Percentiles rank a stretch among this genome's conserved stretches.
These are phyloP conservation scores for Antitrichia curtipendula DNA, from an alignment of 225 moss, liverwort and hornwort genomes.

Conservation along the genomic window DNA sequence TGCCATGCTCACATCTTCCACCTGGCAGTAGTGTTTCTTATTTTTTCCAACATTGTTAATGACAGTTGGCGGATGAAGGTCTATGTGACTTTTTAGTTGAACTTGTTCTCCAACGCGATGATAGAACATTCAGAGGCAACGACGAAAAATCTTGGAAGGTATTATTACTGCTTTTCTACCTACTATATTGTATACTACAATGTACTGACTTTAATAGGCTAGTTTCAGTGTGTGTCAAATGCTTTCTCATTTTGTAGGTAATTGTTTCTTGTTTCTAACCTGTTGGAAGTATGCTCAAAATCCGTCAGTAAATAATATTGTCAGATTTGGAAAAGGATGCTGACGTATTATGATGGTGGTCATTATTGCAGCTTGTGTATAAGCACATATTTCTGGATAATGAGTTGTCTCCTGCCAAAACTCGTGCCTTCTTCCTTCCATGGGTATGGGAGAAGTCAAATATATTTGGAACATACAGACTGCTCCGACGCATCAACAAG, in stretches of 20 bases:
- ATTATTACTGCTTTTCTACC: not conserved
- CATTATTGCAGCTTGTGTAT: conserved; percentile 25
- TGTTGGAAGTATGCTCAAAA: not conserved
- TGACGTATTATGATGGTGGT: not conserved
- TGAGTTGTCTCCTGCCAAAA: conserved; percentile 33
- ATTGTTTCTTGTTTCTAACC: not conserved
- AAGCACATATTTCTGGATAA: conserved; percentile 33
- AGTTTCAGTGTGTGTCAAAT: not conserved
- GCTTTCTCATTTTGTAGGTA: not conserved
- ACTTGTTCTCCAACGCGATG: conserved; percentile 53
- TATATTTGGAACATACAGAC: conserved; percentile 21
- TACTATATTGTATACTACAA: not conserved
- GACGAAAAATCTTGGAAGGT: conserved; percentile 58
- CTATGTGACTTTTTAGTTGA: conserved; percentile 66
- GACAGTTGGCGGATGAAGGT: conserved; percentile 52
- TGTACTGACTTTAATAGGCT: not conserved
- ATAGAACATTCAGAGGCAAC: conserved; percentile 42
- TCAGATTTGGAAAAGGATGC: not conserved
- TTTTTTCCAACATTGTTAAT: not conserved
- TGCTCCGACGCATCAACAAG: conserved; percentile 17
- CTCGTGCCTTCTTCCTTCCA: conserved; percentile 47
- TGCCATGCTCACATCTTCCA: not conserved
- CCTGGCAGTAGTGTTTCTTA: not conserved
- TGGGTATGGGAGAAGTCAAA: conserved; percentile 43
- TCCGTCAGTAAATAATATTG: not conserved